Conservation (phyloP, 2,329 filamentous ascomycete species). For the Stachybotrys chartarum region DNA sequence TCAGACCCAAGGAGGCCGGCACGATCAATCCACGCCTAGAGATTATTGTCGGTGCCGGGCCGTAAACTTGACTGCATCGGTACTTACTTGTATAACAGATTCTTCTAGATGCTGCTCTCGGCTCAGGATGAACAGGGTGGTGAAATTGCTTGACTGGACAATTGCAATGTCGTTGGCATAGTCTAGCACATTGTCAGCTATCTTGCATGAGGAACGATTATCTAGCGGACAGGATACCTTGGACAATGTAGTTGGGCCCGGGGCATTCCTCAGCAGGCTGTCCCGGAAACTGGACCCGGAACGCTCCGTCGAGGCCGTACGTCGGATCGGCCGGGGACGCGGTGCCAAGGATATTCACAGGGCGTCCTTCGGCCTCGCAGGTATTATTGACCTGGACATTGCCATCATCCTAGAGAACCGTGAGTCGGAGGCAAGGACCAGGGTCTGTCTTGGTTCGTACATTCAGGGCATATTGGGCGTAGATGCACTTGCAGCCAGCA, state of each 20-base stretch:
- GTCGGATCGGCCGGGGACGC: slow-evolving; percentile 17
- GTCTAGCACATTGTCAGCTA: slow-evolving; percentile 7
- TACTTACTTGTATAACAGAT: slow-evolving; percentile 18
- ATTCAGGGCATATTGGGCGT: slow-evolving; percentile 22
- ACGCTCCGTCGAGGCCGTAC: slow-evolving; percentile 20
- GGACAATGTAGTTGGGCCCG: slow-evolving; percentile 25
- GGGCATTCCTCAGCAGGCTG: slow-evolving; percentile 18
- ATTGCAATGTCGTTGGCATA: slow-evolving; percentile 22
- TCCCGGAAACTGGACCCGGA: slow-evolving; percentile 22
- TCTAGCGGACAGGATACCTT: slow-evolving; percentile 10
- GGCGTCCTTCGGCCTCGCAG: slow-evolving; percentile 16
- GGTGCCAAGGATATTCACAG: slow-evolving; percentile 20
- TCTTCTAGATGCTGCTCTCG: slow-evolving; percentile 18
- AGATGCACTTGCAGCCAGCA: slow-evolving; percentile 22
- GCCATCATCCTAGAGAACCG: slow-evolving; percentile 16
- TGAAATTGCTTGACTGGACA: slow-evolving; percentile 23
- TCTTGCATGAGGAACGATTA: not conserved
- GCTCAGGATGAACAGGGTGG: slow-evolving; percentile 23
- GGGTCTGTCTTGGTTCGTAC: slow-evolving; percentile 7
- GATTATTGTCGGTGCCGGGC: not conserved
- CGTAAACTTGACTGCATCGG: too few species aligned
- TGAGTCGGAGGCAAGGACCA: not conserved
- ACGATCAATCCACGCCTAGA: slow-evolving; percentile 16
- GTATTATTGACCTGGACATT: slow-evolving; percentile 24
- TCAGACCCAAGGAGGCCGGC: slow-evolving; percentile 16